phyloP scores from a whole-genome alignment of 2,329 filamentous ascomycete species.

The Beauveria brongniartii region DNA sequence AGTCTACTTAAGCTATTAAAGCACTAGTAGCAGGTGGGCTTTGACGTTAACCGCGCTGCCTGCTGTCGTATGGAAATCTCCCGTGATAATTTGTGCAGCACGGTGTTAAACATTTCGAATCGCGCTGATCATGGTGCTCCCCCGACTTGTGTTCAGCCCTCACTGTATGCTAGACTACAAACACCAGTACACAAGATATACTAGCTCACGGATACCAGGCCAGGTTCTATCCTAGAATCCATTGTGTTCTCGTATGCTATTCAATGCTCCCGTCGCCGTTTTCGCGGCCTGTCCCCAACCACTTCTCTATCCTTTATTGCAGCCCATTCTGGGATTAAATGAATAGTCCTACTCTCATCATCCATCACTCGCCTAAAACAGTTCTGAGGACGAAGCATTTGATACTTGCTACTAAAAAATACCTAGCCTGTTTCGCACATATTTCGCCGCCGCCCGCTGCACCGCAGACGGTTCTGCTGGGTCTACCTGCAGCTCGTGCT shows the following conservation, averaged over 20 bases:
- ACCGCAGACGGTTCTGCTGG: not conserved
- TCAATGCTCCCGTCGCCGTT: not conserved
- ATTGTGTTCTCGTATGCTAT: not conserved
- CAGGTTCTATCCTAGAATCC: not conserved
- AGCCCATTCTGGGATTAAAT: not conserved
- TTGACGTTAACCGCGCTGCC: too few species aligned
- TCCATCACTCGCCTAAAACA: not conserved
- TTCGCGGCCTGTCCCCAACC: not conserved
- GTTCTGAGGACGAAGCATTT: conserved; percentile 1
- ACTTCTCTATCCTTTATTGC: conserved; percentile 1
- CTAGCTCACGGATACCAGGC: not conserved
- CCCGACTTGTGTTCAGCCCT: not conserved
- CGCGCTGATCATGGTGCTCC: too few species aligned
- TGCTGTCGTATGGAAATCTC: too few species aligned
- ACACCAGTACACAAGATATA: not conserved
- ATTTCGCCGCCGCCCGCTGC: not conserved
- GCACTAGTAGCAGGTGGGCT: too few species aligned
- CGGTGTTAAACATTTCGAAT: too few species aligned
- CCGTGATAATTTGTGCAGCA: too few species aligned
- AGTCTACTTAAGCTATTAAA: too few species aligned
- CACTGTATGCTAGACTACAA: not conserved
- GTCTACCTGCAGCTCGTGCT: not conserved
- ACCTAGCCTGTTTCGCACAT: not conserved
- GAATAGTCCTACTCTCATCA: not conserved
- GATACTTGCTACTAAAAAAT: conserved; percentile 4